Evolutionary conservation across 257 asterid species (phyloP).

Genomic region (Solanum sejunctum): DNA sequence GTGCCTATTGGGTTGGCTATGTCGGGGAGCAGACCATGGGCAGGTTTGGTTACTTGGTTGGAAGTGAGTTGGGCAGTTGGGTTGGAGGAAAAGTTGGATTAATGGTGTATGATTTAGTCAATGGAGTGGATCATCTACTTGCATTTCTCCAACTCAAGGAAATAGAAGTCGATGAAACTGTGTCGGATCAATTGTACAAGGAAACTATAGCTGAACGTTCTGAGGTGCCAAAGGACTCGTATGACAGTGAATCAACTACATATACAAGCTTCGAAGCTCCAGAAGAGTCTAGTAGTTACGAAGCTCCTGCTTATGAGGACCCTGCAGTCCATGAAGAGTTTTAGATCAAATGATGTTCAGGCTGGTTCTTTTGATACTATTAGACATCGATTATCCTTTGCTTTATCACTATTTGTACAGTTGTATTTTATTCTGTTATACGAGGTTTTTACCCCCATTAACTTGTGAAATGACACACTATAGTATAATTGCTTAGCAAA

Average conservation of each 20-base stretch:
- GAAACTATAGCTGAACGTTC: conserved; percentile 15
- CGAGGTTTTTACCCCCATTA: not conserved
- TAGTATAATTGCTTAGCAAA: not conserved
- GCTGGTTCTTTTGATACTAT: not conserved
- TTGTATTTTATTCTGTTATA: not conserved
- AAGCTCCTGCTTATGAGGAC: conserved; percentile 27
- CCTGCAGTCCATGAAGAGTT: conserved; percentile 44
- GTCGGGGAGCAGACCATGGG: conserved; percentile 69
- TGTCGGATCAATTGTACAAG: conserved; percentile 11
- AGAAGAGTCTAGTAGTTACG: conserved; percentile 29
- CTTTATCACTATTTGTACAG: not conserved
- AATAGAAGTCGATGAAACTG: conserved; percentile 13
- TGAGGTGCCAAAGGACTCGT: conserved; percentile 6
- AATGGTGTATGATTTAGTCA: conserved; percentile 81
- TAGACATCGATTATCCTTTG: not conserved
- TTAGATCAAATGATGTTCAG: conserved; percentile 22
- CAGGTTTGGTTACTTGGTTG: conserved; percentile 80
- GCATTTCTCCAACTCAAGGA: conserved; percentile 18
- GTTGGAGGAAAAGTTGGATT: conserved; percentile 83
- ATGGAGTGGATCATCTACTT: conserved; percentile 51
- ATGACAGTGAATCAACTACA: not conserved
- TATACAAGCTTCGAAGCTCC: conserved; percentile 4
- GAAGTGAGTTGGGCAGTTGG: conserved; percentile 95
- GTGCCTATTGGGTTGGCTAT: conserved; percentile 62
- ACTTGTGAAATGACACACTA: not conserved